Base-by-base conservation (phyloP, 2,329 filamentous ascomycete species). In the Fusarium pseudonygamai region DNA sequence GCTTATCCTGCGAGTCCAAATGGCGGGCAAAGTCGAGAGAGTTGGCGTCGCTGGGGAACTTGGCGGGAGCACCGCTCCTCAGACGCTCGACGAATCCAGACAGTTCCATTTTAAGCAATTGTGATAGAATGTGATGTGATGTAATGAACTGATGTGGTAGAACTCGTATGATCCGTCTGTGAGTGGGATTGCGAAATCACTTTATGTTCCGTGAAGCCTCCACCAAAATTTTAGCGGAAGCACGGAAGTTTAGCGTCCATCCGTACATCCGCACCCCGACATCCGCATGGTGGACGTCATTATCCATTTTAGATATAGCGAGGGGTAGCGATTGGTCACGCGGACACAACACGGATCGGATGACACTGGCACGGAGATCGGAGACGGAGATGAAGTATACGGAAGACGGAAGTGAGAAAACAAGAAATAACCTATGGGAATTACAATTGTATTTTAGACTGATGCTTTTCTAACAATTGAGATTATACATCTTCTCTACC, bases 1-100 rank as follows among this genome's bases (percentile, higher is more conserved):
- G 80, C n/a, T 85, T 82, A 78, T 94, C 92, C 74, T 89, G 84
- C 0, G 83, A 81, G 80, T 94, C 92, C 11, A 93, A 84, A 49
- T 76, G 74, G 69, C 79, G 79, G 5, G 88, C 88, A 79, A 85
- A 90, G 11, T 84, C 84, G 11, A 84, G 71, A 1, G 85, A 83
- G 64, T 82, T 84, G 63, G 87, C 85, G 39, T 87, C 80, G 7
- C 80, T 59, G n/a, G 87, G 84, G 69, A 90, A 90, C 36, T 82
- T 79, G 57, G 84, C 79, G 13, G 80, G 73, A 47, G 79, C 75
- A 56, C 85, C 85, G 45, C 79, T 79, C 22, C 85, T 82, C 40
- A 87, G 80, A 61, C 82, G 79, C 28, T 83, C 80, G 30, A 85
- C 80, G 42, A 79, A 81, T 22, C 80, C 72, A 59, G 78, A 65